A percentile compares a stretch with the other conserved stretches of the same genome.
Conservation (phyloP, 2,329 filamentous ascomycete species). For the Neofusicoccum cordaticola region DNA sequence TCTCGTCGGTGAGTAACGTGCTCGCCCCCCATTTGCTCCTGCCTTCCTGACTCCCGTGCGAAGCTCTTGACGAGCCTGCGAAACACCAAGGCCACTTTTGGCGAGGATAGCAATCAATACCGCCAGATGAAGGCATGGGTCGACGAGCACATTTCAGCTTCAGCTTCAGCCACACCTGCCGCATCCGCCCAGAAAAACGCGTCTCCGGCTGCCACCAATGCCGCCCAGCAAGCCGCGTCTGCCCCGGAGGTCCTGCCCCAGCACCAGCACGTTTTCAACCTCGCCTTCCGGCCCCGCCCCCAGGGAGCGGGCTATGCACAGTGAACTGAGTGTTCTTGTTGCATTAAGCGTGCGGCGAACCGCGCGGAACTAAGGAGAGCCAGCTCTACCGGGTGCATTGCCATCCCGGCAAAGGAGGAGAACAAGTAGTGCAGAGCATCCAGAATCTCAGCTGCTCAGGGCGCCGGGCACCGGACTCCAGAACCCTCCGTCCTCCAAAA, state of each 20-base stretch:
- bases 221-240: background rate
- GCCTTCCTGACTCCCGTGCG: background rate
- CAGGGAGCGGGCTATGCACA: conserved; percentile 4
- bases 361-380: conserved; percentile 5
- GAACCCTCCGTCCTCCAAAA: background rate
- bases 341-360: conserved; percentile 9
- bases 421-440: conserved; percentile 7
- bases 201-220: background rate
- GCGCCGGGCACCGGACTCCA: conserved; percentile 11
- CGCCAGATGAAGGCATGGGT: conserved; percentile 30
- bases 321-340: conserved; percentile 2
- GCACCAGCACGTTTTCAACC: conserved; percentile 10
- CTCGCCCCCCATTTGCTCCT: background rate
- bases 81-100: conserved; percentile 34
- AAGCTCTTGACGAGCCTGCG: conserved; percentile 36
- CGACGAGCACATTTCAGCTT: conserved; percentile 29
- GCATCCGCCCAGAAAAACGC: background rate
- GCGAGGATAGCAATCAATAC: conserved; percentile 30
- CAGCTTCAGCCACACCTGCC: conserved; percentile 20
- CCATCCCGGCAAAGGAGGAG: background rate
- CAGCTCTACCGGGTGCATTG: conserved; percentile 1
- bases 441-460: conserved; percentile 7
- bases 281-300: conserved; percentile 14
- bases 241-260: background rate
- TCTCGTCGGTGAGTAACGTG: conserved; percentile 2